These are phyloP conservation scores for Fomitopsis serialis DNA, from an alignment of 768 basidiomycete genomes.

Conservation along the genomic window DNA sequence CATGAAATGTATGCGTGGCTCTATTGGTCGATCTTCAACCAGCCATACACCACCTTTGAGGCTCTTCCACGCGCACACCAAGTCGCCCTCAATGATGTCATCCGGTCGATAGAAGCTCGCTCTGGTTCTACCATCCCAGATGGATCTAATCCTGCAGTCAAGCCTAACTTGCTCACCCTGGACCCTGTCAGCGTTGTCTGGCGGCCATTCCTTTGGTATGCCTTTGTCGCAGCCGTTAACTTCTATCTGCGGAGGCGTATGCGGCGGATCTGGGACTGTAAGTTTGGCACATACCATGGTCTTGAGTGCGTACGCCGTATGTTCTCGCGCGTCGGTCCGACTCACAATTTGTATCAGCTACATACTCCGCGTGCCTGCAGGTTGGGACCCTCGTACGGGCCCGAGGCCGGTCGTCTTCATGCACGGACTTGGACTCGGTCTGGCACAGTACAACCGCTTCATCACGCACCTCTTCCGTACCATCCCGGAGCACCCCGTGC, in stretches of 20 bases:
- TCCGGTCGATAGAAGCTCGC: slow-evolving; percentile 65
- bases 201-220: slow-evolving; percentile 68
- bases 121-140: slow-evolving; percentile 60
- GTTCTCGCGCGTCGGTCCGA: not conserved
- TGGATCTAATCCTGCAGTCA: slow-evolving; percentile 46
- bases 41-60: slow-evolving; percentile 48
- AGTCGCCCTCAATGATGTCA: slow-evolving; percentile 49
- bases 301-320: slow-evolving; percentile 51
- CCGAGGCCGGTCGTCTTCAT: slow-evolving; percentile 75
- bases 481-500: slow-evolving; percentile 63
- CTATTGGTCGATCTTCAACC: slow-evolving; percentile 79
- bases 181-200: slow-evolving; percentile 67
- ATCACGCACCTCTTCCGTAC: slow-evolving; percentile 51
- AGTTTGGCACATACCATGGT: slow-evolving; percentile 46
- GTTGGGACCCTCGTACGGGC: slow-evolving; percentile 55
- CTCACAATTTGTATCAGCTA: slow-evolving; percentile 41
- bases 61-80: slow-evolving; percentile 41
- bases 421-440: slow-evolving; percentile 85
- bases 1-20: slow-evolving; percentile 70
- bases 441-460: slow-evolving; percentile 63
- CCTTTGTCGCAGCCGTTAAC: slow-evolving; percentile 44
- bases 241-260: slow-evolving; percentile 41
- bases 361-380: slow-evolving; percentile 61
- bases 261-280: slow-evolving; percentile 34
- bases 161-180: slow-evolving; percentile 66